These are phyloP conservation scores for Nothophaeocryptopus gaeumannii DNA, from an alignment of 2,329 filamentous ascomycete species.

Conservation along the genomic window DNA sequence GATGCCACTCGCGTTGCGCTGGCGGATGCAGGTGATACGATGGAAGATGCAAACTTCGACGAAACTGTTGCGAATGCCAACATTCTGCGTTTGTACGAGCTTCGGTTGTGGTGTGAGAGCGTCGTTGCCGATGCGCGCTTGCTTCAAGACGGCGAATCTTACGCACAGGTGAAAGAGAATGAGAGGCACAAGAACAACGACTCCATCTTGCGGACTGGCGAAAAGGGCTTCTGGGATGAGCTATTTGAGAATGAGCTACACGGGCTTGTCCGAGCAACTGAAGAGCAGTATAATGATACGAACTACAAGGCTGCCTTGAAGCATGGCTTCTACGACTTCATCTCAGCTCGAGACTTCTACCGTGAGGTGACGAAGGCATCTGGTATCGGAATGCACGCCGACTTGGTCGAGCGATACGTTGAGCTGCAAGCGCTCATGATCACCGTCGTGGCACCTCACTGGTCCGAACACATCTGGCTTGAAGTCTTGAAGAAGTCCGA, in stretches of 20 bases:
- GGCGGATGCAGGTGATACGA: constrained; percentile 89
- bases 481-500: constrained; percentile 76
- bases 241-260: constrained; percentile 95
- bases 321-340: constrained; percentile 82
- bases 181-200: constrained; percentile 51
- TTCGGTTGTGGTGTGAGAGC: constrained; percentile 92
- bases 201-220: constrained; percentile 69
- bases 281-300: constrained; percentile 72
- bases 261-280: constrained; percentile 72
- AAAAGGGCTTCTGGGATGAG: constrained; percentile 75
- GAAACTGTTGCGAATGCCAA: constrained; percentile 90
- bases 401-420: constrained; percentile 75
- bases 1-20: constrained; percentile 89
- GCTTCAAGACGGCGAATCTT: constrained; percentile 44
- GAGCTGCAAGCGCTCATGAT: constrained; percentile 82
- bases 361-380: constrained; percentile 75
- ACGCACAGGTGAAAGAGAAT: constrained; percentile 41
- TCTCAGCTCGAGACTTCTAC: constrained; percentile 84
- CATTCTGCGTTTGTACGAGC: constrained; percentile 77
- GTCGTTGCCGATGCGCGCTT: constrained; percentile 61
- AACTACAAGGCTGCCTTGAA: constrained; percentile 86
- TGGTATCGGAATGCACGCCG: constrained; percentile 81
- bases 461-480: constrained; percentile 90
- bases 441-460: constrained; percentile 84
- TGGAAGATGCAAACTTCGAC: constrained; percentile 95